Percentiles rank a stretch among this genome's conserved stretches.
These are phyloP conservation scores for Chrysoporthe deuterocubensis DNA, from an alignment of 2,329 filamentous ascomycete genomes.

Conservation along the genomic window DNA sequence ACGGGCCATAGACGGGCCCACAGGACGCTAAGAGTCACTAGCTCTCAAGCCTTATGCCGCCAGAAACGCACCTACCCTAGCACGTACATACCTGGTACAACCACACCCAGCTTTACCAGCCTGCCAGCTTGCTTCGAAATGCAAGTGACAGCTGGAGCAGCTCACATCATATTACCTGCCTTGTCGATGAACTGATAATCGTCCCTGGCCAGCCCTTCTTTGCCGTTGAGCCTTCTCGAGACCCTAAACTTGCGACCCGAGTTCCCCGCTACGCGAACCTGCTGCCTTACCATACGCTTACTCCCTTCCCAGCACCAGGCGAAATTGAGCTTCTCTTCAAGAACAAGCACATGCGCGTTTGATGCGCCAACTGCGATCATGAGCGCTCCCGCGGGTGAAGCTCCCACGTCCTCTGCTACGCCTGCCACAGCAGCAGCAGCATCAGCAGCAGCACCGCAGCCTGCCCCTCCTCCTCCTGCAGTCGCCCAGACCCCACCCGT, in stretches of 20 bases:
- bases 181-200: background rate
- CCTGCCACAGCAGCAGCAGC: slow-evolving; percentile 18
- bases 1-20: background rate
- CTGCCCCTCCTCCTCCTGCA: slow-evolving; percentile 10
- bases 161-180: slow-evolving; percentile 14
- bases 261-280: background rate
- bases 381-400: slow-evolving; percentile 28
- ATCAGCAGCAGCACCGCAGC: slow-evolving; percentile 17
- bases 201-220: background rate
- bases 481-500: background rate
- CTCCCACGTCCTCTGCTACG: slow-evolving; percentile 24
- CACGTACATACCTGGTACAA: slow-evolving; percentile 1
- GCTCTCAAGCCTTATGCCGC: background rate
- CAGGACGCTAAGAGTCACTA: background rate
- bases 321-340: background rate
- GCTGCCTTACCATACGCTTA: background rate
- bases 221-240: background rate
- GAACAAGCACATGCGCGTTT: slow-evolving; percentile 21
- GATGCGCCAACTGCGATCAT: slow-evolving; percentile 28
- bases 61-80: background rate
- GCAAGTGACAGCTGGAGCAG: slow-evolving; percentile 2
- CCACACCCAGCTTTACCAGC: background rate
- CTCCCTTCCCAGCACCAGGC: background rate
- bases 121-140: background rate
- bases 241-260: background rate